phyloP scores from a whole-genome alignment of 306 rosid genomes.

The Boehmeria nivea region DNA sequence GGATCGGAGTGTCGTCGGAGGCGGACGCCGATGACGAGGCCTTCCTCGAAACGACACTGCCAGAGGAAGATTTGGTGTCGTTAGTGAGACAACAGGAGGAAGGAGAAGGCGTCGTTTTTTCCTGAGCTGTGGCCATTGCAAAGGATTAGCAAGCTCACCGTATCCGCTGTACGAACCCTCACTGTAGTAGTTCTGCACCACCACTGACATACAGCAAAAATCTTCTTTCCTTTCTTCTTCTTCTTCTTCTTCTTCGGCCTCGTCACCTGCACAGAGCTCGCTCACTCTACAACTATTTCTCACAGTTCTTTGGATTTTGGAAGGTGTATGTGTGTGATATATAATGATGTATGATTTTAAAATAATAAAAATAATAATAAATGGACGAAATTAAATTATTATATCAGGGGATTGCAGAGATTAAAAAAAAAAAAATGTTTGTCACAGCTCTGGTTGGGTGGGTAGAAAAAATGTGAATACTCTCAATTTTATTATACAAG shows the following conservation, averaged over 20 bases:
- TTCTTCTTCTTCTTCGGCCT: not conserved
- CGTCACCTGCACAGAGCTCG: not conserved
- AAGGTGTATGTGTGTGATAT: too few species aligned
- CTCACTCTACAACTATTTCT: not conserved
- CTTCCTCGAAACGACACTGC: not conserved
- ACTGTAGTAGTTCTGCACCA: conserved; percentile 35
- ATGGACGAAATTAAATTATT: too few species aligned
- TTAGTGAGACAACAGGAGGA: conserved; percentile 24
- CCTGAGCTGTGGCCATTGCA: conserved; percentile 88
- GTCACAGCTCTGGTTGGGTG: too few species aligned
- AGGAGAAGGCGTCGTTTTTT: conserved; percentile 66
- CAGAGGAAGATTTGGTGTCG: conserved; percentile 22
- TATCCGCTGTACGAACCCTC: conserved; percentile 44
- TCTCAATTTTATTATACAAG: too few species aligned
- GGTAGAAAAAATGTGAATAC: too few species aligned
- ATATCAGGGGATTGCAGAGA: too few species aligned
- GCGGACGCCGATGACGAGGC: not conserved
- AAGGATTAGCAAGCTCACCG: conserved; percentile 68
- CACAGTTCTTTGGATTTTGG: too few species aligned
- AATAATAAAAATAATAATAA: too few species aligned
- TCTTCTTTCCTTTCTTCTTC: not conserved
- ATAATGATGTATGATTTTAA: too few species aligned
- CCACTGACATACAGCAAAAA: conserved; percentile 76
- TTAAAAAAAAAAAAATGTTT: too few species aligned
- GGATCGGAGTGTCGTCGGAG: conserved; percentile 31